These are phyloP conservation scores for Eucalyptus brandiana DNA, from an alignment of 345 rosid genomes.

Conservation along the genomic window DNA sequence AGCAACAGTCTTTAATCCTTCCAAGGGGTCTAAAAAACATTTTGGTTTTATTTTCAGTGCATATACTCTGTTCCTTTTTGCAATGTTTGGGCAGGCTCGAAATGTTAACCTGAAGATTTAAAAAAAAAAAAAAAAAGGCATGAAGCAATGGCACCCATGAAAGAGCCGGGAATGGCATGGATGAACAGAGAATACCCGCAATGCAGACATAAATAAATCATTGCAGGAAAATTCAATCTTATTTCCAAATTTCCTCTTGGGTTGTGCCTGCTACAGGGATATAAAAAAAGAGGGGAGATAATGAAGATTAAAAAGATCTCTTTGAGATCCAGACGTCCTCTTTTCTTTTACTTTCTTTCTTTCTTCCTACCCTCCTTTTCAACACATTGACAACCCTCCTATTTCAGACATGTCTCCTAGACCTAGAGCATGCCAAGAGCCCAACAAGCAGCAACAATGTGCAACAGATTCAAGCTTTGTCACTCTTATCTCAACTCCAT, in stretches of 20 bases:
- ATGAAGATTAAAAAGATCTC: neutral
- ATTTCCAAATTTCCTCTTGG: conserved; percentile 7
- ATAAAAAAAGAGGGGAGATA: neutral
- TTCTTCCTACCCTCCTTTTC: neutral
- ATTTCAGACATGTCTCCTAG: neutral
- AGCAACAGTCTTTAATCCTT: neutral
- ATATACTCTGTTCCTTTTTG: neutral
- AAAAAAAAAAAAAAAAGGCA: neutral
- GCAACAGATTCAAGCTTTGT: neutral
- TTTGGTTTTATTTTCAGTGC: neutral
- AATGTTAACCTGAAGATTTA: neutral
- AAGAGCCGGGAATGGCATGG: neutral
- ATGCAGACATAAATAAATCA: conserved; percentile 2
- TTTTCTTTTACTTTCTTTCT: neutral
- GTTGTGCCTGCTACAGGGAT: conserved; percentile 14
- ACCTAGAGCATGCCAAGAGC: neutral
- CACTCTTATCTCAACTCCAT: conserved; percentile 1
- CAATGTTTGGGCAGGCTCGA: neutral
- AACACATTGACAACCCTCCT: neutral
- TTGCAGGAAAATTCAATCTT: conserved; percentile 9
- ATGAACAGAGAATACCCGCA: neutral
- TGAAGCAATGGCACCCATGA: neutral
- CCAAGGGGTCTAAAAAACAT: neutral
- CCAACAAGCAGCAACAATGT: neutral
- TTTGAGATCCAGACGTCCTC: neutral